These are phyloP conservation scores for Talaromyces borbonicus DNA, from an alignment of 495 filamentous ascomycete species.

Conservation along the genomic window DNA sequence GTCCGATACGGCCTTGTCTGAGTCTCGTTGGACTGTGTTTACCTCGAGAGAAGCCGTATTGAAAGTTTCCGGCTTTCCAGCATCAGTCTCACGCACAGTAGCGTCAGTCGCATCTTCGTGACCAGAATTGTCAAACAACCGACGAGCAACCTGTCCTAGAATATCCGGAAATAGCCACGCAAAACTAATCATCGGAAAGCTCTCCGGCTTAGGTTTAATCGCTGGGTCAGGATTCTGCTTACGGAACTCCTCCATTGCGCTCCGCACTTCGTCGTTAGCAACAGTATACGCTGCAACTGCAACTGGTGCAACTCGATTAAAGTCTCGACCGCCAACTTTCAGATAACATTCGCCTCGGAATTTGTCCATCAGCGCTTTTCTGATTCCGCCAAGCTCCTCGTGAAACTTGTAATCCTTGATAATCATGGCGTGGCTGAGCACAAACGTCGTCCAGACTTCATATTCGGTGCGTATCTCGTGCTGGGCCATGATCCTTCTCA, in stretches of 20 bases:
- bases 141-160: conserved; percentile 61
- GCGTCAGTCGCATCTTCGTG: not conserved
- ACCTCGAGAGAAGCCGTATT: not conserved
- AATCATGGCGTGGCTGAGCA: conserved; percentile 56
- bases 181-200: conserved; percentile 80
- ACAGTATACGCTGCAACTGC: conserved; percentile 80
- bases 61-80: not conserved
- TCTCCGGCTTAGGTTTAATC: conserved; percentile 19
- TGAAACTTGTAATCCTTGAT: conserved; percentile 74
- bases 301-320: conserved; percentile 53
- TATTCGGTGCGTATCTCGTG: conserved; percentile 83
- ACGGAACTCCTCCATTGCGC: conserved; percentile 36
- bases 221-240: conserved; percentile 24
- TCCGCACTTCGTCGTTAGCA: conserved; percentile 58
- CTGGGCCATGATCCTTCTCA: conserved; percentile 77
- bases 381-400: conserved; percentile 65
- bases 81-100: too few relatives aligned
- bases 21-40: not conserved
- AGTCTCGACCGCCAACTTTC: conserved; percentile 50
- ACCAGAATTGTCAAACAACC: conserved; percentile 14
- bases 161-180: conserved; percentile 78
- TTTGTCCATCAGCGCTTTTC: conserved; percentile 49
- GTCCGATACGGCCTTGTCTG: not conserved
- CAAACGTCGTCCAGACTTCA: conserved; percentile 80
- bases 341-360: conserved; percentile 56